Conservation (phyloP, 2,329 filamentous ascomycete genomes). For the Fusarium newnesense region DNA sequence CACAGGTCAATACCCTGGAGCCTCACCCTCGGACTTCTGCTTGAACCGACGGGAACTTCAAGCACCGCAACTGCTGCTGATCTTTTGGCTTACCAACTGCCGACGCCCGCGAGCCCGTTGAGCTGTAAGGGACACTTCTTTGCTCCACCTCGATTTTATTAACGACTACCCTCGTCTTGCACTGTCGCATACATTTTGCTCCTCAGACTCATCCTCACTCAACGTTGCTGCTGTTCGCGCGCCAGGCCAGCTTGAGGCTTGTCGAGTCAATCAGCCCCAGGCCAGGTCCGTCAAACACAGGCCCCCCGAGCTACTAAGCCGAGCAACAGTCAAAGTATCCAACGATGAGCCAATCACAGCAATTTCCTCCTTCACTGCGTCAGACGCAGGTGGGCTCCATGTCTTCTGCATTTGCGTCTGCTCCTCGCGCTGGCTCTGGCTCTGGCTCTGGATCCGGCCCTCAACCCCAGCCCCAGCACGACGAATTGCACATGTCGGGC, state of each 20-base stretch:
- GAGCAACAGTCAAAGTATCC: slow-evolving; percentile 23
- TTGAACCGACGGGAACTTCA: neutral
- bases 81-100: slow-evolving; percentile 19
- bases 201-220: neutral
- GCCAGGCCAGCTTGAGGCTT: slow-evolving; percentile 27
- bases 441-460: slow-evolving; percentile 36
- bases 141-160: slow-evolving; percentile 8
- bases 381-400: slow-evolving; percentile 41
- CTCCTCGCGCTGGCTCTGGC: slow-evolving; percentile 12
- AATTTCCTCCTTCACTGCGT: slow-evolving; percentile 47
- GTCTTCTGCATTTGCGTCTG: slow-evolving; percentile 24
- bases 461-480: slow-evolving; percentile 50
- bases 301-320: slow-evolving; percentile 21
- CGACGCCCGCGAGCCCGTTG: slow-evolving; percentile 7
- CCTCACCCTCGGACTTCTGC: neutral
- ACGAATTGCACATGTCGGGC: slow-evolving; percentile 66
- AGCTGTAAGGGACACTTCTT: slow-evolving; percentile 17
- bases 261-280: slow-evolving; percentile 13
- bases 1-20: neutral
- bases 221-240: slow-evolving; percentile 18
- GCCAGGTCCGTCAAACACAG: slow-evolving; percentile 23
- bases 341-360: slow-evolving; percentile 56
- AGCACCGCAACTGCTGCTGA: slow-evolving; percentile 1
- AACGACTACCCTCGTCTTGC: slow-evolving; percentile 9
- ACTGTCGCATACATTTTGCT: slow-evolving; percentile 6